These are phyloP conservation scores for Debaryomyces fabryi DNA, from an alignment of 1,139 yeast genomes.

Conservation along the genomic window DNA sequence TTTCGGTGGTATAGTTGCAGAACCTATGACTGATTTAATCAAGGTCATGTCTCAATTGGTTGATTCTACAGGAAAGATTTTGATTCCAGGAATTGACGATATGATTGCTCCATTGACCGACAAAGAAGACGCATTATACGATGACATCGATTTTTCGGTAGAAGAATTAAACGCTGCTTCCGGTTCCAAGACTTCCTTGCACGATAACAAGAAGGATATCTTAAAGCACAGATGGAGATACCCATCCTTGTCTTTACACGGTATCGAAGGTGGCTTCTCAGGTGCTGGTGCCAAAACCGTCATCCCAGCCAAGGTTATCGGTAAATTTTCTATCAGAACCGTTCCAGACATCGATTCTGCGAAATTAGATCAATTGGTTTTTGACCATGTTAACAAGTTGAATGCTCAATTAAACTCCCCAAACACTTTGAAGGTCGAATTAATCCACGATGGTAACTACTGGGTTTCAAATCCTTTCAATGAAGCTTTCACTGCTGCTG, in stretches of 20 bases:
- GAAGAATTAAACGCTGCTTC: conserved; percentile 85
- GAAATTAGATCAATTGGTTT: conserved; percentile 77
- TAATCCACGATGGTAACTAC: conserved; percentile 92
- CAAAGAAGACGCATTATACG: conserved; percentile 76
- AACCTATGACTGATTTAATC: conserved; percentile 94
- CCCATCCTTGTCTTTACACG: conserved; percentile 95
- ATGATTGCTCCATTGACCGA: conserved; percentile 94
- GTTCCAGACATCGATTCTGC: conserved; percentile 89
- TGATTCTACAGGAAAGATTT: conserved; percentile 76
- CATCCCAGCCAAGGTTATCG: conserved; percentile 90
- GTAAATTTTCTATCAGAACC: conserved; percentile 95
- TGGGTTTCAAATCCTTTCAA: conserved; percentile 96
- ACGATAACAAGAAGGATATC: conserved; percentile 75
- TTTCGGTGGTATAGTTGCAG: conserved; percentile 96
- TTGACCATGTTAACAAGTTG: conserved; percentile 64
- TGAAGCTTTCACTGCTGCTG: conserved; percentile 91
- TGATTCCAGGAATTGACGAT: conserved; percentile 84
- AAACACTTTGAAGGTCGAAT: conserved; percentile 70
- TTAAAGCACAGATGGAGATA: conserved; percentile 98
- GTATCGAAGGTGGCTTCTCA: conserved; percentile 96
- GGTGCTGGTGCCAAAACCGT: conserved; percentile 98
- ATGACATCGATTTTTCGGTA: conserved; percentile 80
- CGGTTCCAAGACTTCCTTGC: conserved; percentile 83
- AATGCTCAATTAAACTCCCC: conserved; percentile 74
- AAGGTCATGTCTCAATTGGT: conserved; percentile 78